Evolutionary conservation across 257 asterid genomes (phyloP).

Genomic region (Solanum dulcamara): DNA sequence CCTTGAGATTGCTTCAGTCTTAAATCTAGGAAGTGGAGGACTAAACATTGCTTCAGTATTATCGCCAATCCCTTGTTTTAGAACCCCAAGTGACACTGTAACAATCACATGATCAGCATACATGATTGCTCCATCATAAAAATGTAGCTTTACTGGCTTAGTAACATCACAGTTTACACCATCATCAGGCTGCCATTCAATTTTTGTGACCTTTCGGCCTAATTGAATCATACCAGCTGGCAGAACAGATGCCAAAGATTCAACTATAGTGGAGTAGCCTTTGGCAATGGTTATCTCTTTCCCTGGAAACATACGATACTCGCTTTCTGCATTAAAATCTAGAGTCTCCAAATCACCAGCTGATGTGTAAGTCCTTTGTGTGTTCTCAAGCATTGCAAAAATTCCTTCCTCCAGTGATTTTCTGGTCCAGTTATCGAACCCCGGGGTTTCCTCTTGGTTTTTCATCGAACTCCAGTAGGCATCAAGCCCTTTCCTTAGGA

Average conservation of each 20-base stretch:
- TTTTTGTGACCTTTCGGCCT: conserved; percentile 38
- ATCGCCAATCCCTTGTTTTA: conserved; percentile 39
- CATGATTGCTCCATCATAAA: conserved; percentile 47
- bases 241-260: conserved; percentile 49
- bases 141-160: conserved; percentile 60
- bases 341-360: conserved; percentile 49
- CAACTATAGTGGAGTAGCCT: conserved; percentile 57
- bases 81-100: conserved; percentile 78
- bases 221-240: conserved; percentile 61
- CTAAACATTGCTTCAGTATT: conserved; percentile 36
- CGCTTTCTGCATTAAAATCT: conserved; percentile 69
- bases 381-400: conserved; percentile 73
- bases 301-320: conserved; percentile 62
- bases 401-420: conserved; percentile 35
- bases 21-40: conserved; percentile 55
- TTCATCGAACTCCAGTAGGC: conserved; percentile 26
- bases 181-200: conserved; percentile 44
- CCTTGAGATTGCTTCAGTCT: conserved; percentile 52
- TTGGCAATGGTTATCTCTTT: conserved; percentile 69
- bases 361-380: conserved; percentile 69
- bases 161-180: conserved; percentile 5
- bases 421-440: conserved; percentile 37
- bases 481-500: conserved; percentile 52
- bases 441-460: neutral
- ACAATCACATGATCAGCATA: conserved; percentile 69